phyloP scores from a whole-genome alignment of 2,329 filamentous ascomycete species.

The Microsporum audouinii region DNA sequence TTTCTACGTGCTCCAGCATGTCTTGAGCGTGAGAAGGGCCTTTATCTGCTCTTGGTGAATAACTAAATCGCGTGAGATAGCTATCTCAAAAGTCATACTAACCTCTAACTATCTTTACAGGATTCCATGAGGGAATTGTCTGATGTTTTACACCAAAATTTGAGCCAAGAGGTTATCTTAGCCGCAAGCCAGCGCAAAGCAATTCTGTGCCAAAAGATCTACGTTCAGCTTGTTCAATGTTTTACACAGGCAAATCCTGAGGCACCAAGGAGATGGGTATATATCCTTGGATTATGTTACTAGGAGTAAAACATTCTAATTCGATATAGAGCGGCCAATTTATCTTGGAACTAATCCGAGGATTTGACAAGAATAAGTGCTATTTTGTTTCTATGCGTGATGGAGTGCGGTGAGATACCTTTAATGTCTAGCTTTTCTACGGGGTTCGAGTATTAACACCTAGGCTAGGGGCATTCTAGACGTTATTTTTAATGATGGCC shows the following conservation, averaged over 20 bases:
- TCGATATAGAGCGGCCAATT: constrained; percentile 18
- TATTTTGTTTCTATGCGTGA: not conserved
- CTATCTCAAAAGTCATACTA: not conserved
- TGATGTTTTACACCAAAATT: not conserved
- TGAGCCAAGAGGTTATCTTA: not conserved
- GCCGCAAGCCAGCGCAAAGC: constrained; percentile 11
- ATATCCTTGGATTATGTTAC: not conserved
- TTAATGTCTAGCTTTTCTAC: not conserved
- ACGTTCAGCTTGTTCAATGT: constrained; percentile 5
- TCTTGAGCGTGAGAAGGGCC: constrained; percentile 11
- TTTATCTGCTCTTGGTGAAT: constrained; percentile 14
- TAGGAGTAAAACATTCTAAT: constrained; percentile 9
- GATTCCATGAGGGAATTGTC: constrained; percentile 11
- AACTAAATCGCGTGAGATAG: not conserved
- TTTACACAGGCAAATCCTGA: constrained; percentile 6
- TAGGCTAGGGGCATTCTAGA: constrained; percentile 8
- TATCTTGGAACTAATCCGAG: constrained; percentile 17
- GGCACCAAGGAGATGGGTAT: constrained; percentile 16
- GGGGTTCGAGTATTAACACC: not conserved
- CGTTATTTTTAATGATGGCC: constrained; percentile 11
- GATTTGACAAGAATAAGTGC: constrained; percentile 9
- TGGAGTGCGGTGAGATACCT: not conserved
- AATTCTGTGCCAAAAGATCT: constrained; percentile 10
- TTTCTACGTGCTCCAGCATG: constrained; percentile 11
- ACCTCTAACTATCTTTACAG: not conserved